Conservation (phyloP, 331 rosid species). For the Prunus yedoensis region DNA sequence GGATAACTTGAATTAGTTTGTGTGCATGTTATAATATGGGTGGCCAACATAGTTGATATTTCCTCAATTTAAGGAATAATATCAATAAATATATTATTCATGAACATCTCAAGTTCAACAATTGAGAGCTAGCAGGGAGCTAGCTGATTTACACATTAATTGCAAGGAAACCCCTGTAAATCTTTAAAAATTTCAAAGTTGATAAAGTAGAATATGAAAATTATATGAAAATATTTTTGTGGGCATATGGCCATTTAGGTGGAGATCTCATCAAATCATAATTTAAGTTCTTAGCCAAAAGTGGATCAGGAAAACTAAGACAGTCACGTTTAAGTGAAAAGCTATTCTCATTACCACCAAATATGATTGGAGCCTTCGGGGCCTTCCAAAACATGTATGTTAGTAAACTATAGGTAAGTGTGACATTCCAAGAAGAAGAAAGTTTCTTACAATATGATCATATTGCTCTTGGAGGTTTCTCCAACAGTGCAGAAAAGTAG, state of each 20-base stretch:
- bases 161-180: not conserved
- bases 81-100: too few species aligned
- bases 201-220: too few species aligned
- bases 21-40: too few species aligned
- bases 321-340: not conserved
- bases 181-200: not conserved
- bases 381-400: not conserved
- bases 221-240: too few species aligned
- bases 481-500: constrained; percentile 79
- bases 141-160: too few species aligned
- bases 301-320: not conserved
- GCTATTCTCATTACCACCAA: not conserved
- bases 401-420: constrained; percentile 15
- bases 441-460: constrained; percentile 27
- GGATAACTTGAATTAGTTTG: too few species aligned
- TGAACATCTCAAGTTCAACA: too few species aligned
- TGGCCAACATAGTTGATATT: too few species aligned
- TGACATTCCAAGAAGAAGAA: not conserved
- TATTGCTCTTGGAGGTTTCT: constrained; percentile 89
- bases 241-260: not conserved
- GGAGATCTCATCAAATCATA: not conserved
- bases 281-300: not conserved
- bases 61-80: rapidly evolving
- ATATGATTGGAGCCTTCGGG: not conserved
- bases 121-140: too few species aligned